Base-by-base conservation (phyloP, 192 early-diverging fungal genomes). In the Coemansia sp. region DNA sequence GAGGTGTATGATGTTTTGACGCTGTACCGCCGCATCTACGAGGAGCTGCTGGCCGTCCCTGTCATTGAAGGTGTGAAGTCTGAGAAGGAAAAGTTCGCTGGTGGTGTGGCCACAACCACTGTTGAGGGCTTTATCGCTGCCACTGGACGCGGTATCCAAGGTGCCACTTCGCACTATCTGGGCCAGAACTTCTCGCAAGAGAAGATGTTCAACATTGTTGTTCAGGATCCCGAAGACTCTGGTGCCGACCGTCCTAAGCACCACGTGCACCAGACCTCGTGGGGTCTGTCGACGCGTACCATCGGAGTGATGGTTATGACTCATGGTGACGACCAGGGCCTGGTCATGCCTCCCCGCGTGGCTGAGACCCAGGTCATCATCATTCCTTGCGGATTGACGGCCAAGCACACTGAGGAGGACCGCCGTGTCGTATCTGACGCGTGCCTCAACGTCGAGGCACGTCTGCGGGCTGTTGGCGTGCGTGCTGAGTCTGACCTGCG, bases 221-320 rank as follows among this genome's bases (percentile, higher is more conserved):
- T 98, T 34, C 93, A 98, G 81, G 92, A 95, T 73, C 93, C 95
- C 63, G 87, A 89, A 42, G 84, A 85, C 16, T 67, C 78, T 31
- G 83, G 75, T 17, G 57, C 68, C 39, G 79, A 79, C 7, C 87
- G 87, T 66, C 88, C 87, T 62, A 89, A 93, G 76, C 77, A 88
- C 31, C 82, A 92, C 66, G 96, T 97, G 29, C 98, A 95, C 93
- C 98, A 99, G 86, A 98, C 97, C 86, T 97, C 95, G 61, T 99
- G 98, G 98, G 98, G 98, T 72, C 73, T 99, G 51, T 91, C 96
- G 56, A 99, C 98, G 44, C 92, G 98, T 63, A 94, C 90, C 36
- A 96, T 99, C 77, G 98, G 98, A 79, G 95, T 95, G 41, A 95
- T 98, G 95, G 95, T 98, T 46, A 99, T 99, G 98, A 85, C 94